Percentiles rank a stretch among this genome's conserved stretches.
Evolutionary conservation across 78 protist genomes (phyloP).

Genomic region (Speleostelium caveatum): DNA sequence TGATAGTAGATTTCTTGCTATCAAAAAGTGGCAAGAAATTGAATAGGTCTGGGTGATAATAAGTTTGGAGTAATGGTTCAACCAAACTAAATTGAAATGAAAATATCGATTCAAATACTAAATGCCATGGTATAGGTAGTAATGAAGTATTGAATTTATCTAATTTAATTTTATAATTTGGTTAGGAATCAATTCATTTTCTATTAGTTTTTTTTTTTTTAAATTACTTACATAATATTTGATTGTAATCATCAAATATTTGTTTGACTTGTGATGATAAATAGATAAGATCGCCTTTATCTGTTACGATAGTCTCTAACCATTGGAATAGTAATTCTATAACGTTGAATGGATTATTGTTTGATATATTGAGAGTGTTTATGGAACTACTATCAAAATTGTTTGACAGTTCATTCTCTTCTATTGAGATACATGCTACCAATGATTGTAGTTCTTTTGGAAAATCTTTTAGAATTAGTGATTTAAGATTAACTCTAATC

Average conservation of each 20-base stretch:
- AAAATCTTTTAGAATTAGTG: neutral
- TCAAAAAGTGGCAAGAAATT: too few relatives aligned
- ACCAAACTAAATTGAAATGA: slow-evolving; percentile 31
- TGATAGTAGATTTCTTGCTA: too few relatives aligned
- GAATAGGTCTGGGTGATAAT: neutral
- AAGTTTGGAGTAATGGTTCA: neutral
- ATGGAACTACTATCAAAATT: neutral
- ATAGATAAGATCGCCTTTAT: neutral
- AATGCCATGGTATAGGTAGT: slow-evolving; percentile 60
- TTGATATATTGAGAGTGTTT: neutral
- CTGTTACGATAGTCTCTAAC: slow-evolving; percentile 3
- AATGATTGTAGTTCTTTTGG: slow-evolving; percentile 22
- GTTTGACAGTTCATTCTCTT: neutral
- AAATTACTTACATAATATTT: neutral
- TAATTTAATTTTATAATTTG: neutral
- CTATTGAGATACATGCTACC: slow-evolving; percentile 1
- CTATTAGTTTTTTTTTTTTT: neutral
- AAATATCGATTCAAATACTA: slow-evolving; percentile 30
- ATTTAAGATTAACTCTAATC: neutral
- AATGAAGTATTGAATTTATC: neutral
- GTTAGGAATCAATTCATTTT: neutral
- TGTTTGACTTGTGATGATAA: slow-evolving; percentile 11
- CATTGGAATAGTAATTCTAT: slow-evolving; percentile 5
- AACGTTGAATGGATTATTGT: neutral
- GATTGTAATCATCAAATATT: slow-evolving; percentile 13